Evolutionary conservation across 2,329 filamentous ascomycete species (phyloP).

Genomic region (Fusarium nelsonii): DNA sequence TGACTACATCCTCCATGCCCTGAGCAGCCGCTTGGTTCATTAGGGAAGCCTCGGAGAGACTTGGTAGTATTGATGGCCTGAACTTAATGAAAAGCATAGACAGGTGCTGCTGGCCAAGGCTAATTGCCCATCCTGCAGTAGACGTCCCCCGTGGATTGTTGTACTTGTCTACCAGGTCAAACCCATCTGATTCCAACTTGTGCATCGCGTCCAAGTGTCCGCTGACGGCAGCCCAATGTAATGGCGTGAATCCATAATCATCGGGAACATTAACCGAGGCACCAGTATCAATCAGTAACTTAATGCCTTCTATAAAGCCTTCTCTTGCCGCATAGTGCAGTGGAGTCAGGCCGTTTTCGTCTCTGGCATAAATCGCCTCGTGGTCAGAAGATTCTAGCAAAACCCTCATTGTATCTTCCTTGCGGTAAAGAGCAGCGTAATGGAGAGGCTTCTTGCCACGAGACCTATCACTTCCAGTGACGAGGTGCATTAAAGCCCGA

Average conservation of each 20-base stretch:
- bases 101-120: background rate
- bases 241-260: background rate
- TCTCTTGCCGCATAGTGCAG: background rate
- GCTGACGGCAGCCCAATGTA: background rate
- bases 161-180: background rate
- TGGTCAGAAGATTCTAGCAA: too few species aligned
- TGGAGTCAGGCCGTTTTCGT: conserved; percentile 4
- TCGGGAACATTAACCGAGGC: background rate
- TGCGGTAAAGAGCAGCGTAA: too few species aligned
- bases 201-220: background rate
- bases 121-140: background rate
- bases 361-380: background rate
- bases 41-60: too few species aligned
- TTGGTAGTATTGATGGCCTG: too few species aligned
- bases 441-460: too few species aligned
- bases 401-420: too few species aligned
- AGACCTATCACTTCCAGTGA: background rate
- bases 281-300: background rate
- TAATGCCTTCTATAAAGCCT: background rate
- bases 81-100: too few species aligned
- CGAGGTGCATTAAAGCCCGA: background rate
- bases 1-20: background rate
- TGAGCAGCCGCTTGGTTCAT: background rate
- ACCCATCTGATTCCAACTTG: background rate
- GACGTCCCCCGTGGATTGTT: background rate